Evolutionary conservation across 106 monocot genomes (phyloP), one percentile per base, ranked within the genome.

Genomic region (Triglochin maritima): DNA sequence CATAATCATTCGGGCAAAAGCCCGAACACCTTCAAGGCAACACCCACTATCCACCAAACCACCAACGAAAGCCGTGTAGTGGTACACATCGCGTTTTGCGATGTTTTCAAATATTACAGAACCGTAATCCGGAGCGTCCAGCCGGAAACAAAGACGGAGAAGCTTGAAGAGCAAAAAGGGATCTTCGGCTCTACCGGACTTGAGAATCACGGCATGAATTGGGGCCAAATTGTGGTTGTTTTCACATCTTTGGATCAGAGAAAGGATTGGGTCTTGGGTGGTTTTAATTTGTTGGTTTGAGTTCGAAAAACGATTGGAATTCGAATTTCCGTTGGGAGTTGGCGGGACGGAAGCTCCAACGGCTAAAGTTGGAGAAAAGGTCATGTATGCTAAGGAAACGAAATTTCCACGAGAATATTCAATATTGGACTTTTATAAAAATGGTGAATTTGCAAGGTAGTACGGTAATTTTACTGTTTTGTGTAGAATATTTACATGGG

Each of bases 51-150:
- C 16, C 3, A 77, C 44, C 11, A 9, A 57, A 3, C 74, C 66
- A 2, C 48, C 61, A 8, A 86, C 75, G 44, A 86, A 70, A 15
- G 86, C 74, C 1, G 82, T 83, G 72, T 75, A 80, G 77, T 80
- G 86, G 56, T 82, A 86, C 47, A 83, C 69, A 46, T 80, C 78
- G 0, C 77, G 74, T 49, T 13, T 42, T 45, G 60, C 47, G 68
- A 86, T 78, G 11, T 51, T 47, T 0, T 46, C 69, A 63, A 86
- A 86, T 60, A 86, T 72, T 3, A 46, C 10, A 46, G 55, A 6
- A 17, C 78, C 80, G 54, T 77, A 77, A n/a, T 71, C 65, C 5
- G 59, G 13, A 49, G 77, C 67, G 0, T 67, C 50, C 50, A 73
- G 41, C 42, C 72, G 11, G 61, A 77, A 50, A 75, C 74, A 80